phyloP scores from a whole-genome alignment of 805 yeast genomes.

The Zygosaccharomyces gambellarensis region DNA sequence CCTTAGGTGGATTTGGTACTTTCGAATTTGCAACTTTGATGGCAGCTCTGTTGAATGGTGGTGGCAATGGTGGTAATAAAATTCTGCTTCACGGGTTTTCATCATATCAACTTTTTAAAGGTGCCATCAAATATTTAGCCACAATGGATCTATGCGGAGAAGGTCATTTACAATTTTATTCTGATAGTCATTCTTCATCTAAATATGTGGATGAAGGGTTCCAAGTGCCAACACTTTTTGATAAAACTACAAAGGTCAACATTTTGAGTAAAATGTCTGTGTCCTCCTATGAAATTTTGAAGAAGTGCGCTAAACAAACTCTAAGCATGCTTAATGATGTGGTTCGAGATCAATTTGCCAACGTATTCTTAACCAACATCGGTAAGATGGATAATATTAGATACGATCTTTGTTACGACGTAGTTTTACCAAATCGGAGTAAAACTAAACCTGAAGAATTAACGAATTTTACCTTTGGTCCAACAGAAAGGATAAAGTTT shows the following conservation, averaged over 20 bases:
- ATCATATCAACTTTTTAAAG: constrained; percentile 89
- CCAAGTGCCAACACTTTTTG: constrained; percentile 70
- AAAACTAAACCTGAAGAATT: constrained; percentile 26
- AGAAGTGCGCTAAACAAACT: constrained; percentile 65
- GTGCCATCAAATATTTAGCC: constrained; percentile 76
- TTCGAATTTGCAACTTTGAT: constrained; percentile 81
- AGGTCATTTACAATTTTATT: constrained; percentile 66
- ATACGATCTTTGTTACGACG: constrained; percentile 53
- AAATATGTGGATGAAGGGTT: constrained; percentile 52
- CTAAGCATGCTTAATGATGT: constrained; percentile 67
- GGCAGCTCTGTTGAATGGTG: constrained; percentile 80
- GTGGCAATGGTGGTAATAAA: constrained; percentile 69
- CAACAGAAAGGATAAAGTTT: constrained; percentile 67
- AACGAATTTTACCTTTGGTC: constrained; percentile 50
- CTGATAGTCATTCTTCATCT: constrained; percentile 37
- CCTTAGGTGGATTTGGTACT: constrained; percentile 76
- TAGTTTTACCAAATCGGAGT: constrained; percentile 42
- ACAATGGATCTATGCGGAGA: constrained; percentile 60
- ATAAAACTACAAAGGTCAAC: constrained; percentile 71
- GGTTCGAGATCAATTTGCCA: constrained; percentile 76
- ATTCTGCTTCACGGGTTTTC: constrained; percentile 83
- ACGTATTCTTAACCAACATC: constrained; percentile 63
- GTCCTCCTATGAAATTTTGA: constrained; percentile 57
- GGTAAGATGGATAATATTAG: constrained; percentile 48
- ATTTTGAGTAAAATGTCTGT: constrained; percentile 75